Evolutionary conservation across 2,329 filamentous ascomycete species (phyloP).

Genomic region (Ascochyta fabae): DNA sequence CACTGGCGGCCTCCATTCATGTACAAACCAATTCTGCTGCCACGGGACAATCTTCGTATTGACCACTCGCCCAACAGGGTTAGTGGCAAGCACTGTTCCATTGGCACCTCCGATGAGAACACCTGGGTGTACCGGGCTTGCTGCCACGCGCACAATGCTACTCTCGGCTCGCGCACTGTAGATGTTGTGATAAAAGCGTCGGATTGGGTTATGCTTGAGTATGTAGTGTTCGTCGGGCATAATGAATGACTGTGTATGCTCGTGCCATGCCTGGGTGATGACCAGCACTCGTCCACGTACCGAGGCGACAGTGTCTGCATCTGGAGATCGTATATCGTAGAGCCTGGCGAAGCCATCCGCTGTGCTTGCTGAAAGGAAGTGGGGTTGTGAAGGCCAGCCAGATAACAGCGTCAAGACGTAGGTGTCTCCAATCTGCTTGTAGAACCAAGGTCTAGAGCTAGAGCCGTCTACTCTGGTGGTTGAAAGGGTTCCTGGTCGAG

Average conservation of each 20-base stretch:
- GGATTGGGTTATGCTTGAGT: constrained; percentile 56
- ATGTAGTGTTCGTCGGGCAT: constrained; percentile 62
- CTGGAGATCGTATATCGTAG: constrained; percentile 59
- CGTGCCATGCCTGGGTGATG: constrained; percentile 60
- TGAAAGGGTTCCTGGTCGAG: constrained; percentile 44
- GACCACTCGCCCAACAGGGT: constrained; percentile 59
- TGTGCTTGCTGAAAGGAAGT: constrained; percentile 59
- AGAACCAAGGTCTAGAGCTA: constrained; percentile 51
- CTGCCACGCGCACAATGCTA: constrained; percentile 52
- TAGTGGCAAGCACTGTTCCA: constrained; percentile 59
- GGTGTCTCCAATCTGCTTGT: constrained; percentile 52
- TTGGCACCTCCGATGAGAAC: constrained; percentile 60
- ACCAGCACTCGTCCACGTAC: constrained; percentile 59
- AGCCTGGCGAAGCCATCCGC: constrained; percentile 63
- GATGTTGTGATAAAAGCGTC: constrained; percentile 59
- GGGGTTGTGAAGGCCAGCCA: constrained; percentile 61
- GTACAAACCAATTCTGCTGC: constrained; percentile 64
- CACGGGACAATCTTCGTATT: constrained; percentile 59
- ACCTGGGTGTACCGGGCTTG: constrained; percentile 62
- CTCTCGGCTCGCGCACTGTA: constrained; percentile 47
- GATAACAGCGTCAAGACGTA: constrained; percentile 57
- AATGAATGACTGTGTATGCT: constrained; percentile 61
- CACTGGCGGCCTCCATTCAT: constrained; percentile 59
- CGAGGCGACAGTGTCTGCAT: constrained; percentile 53
- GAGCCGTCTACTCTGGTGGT: background rate